These are phyloP conservation scores for Podila horticola DNA, from an alignment of 192 early-diverging fungal genomes.

Conservation along the genomic window DNA sequence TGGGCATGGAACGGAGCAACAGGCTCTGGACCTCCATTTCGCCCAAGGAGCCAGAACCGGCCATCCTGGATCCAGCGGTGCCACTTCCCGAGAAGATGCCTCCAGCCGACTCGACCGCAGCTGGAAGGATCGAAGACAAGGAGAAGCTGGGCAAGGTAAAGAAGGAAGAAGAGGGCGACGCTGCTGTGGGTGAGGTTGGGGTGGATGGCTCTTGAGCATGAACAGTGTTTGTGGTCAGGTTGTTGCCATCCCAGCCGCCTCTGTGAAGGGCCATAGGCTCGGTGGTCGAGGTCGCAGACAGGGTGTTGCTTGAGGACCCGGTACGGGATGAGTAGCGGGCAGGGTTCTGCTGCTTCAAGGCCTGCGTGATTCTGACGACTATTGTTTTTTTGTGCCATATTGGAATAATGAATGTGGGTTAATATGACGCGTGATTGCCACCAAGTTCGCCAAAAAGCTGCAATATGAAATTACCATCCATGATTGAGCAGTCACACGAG, in stretches of 20 bases:
- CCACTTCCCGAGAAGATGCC: conserved; percentile 25
- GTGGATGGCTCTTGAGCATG: background rate
- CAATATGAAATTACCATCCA: conserved; percentile 7
- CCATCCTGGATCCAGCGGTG: background rate
- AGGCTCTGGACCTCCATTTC: conserved; percentile 36
- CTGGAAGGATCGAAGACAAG: conserved; percentile 17
- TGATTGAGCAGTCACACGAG: conserved; percentile 11
- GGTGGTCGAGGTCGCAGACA: background rate
- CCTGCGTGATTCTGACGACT: conserved; percentile 49
- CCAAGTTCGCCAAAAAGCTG: background rate
- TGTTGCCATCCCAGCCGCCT: background rate
- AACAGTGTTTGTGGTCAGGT: conserved; percentile 7
- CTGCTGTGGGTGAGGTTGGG: background rate
- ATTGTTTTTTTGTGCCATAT: background rate
- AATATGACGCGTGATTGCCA: background rate
- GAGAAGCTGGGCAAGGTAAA: conserved; percentile 25
- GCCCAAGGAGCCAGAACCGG: conserved; percentile 14
- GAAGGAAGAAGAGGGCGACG: conserved; percentile 28
- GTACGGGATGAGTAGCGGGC: conserved; percentile 12
- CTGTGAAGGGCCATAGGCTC: background rate
- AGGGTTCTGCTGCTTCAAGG: conserved; percentile 37
- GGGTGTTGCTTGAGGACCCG: background rate
- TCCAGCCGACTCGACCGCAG: conserved; percentile 7
- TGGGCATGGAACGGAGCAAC: conserved; percentile 45
- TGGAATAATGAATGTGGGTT: background rate